Conservation (phyloP, 768 basidiomycete genomes). For the Russula foetens region DNA sequence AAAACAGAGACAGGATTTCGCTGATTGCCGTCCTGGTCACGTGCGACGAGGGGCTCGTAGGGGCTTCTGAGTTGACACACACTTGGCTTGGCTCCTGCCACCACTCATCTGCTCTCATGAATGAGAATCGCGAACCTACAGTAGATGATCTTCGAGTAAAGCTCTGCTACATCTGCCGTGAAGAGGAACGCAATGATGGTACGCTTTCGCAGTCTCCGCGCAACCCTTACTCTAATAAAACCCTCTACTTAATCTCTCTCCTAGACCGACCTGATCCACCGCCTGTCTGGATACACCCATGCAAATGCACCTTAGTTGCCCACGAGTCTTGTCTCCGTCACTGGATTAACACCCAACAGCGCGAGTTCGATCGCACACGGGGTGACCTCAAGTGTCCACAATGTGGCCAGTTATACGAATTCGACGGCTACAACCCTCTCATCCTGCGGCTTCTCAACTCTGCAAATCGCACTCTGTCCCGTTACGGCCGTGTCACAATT, state of each 20-base stretch:
- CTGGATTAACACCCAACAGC: slow-evolving; percentile 71
- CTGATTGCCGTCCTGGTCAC: no score
- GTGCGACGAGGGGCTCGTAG: no score
- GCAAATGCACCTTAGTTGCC: slow-evolving; percentile 71
- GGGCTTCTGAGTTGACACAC: no score
- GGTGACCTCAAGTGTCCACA: slow-evolving; percentile 79
- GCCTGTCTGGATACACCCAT: slow-evolving; percentile 68
- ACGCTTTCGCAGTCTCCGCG: not conserved
- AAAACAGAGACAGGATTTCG: no score
- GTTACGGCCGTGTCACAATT: slow-evolving; percentile 45
- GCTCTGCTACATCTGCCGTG: slow-evolving; percentile 73
- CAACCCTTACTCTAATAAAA: not conserved
- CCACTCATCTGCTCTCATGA: not conserved
- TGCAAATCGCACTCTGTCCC: slow-evolving; percentile 43
- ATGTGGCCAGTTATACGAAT: slow-evolving; percentile 56
- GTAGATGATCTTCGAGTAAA: slow-evolving; percentile 46
- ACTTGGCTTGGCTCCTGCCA: no score
- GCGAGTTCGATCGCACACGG: slow-evolving; percentile 39
- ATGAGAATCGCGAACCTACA: slow-evolving; percentile 22
- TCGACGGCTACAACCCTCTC: slow-evolving; percentile 55
- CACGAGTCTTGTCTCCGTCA: slow-evolving; percentile 73
- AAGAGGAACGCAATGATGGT: slow-evolving; percentile 54
- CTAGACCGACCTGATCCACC: slow-evolving; percentile 41
- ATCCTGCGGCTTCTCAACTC: slow-evolving; percentile 42
- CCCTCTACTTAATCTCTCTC: not conserved